A percentile compares a stretch with the other conserved stretches of the same genome.
These are phyloP conservation scores for Pueraria montana DNA, from an alignment of 306 rosid genomes.

Conservation along the genomic window DNA sequence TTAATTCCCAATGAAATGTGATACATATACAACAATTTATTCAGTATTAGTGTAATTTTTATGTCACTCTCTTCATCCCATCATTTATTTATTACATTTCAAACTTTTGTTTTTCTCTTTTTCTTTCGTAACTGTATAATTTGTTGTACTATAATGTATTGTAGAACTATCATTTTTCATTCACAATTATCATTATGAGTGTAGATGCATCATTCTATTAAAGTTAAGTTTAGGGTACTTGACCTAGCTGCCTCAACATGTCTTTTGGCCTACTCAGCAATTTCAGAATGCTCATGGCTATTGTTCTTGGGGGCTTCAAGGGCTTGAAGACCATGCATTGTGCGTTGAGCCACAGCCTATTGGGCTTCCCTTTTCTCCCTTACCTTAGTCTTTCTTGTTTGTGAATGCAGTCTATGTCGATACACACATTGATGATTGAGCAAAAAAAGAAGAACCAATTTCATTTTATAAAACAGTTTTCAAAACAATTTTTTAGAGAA, in stretches of 20 bases:
- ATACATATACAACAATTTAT: too few species aligned
- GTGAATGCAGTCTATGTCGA: conserved; percentile 70
- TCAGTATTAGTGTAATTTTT: too few species aligned
- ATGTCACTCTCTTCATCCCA: too few species aligned
- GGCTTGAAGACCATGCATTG: conserved; percentile 67
- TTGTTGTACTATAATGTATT: too few species aligned
- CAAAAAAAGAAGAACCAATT: background rate
- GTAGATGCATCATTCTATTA: too few species aligned
- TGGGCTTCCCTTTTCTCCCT: conserved; percentile 74
- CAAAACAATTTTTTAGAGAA: background rate
- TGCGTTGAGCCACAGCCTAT: conserved; percentile 71
- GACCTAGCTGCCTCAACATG: conserved; percentile 81
- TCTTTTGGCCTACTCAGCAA: conserved; percentile 72
- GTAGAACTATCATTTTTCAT: too few species aligned
- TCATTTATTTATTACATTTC: too few species aligned
- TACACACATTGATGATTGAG: background rate
- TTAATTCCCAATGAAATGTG: background rate
- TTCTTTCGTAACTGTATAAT: too few species aligned
- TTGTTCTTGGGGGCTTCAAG: conserved; percentile 41
- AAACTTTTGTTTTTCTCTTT: too few species aligned
- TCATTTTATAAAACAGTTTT: background rate
- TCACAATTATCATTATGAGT: too few species aligned
- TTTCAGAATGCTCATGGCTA: conserved; percentile 57
- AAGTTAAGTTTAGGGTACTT: background rate
- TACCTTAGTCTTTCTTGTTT: conserved; percentile 71